A percentile compares a stretch with the other conserved stretches of the same genome.
Evolutionary conservation across 2,329 filamentous ascomycete genomes (phyloP).

Genomic region (Colletotrichum sp.): DNA sequence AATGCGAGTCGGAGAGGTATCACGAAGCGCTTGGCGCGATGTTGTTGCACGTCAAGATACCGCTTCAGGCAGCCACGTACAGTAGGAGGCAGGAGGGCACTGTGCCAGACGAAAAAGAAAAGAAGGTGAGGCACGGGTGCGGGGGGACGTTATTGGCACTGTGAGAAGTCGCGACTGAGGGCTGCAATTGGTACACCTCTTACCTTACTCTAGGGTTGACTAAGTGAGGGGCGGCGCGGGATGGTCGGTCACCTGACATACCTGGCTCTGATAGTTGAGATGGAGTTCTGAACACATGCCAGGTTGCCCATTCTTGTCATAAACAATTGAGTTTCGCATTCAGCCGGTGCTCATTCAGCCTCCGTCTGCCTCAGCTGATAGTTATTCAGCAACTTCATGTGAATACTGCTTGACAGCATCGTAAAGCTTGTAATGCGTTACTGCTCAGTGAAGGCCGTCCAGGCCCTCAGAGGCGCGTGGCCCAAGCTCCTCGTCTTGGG

Average conservation of each 20-base stretch:
- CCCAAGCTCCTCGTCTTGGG: neutral
- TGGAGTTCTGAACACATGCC: neutral
- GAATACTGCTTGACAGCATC: neutral
- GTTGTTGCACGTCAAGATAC: neutral
- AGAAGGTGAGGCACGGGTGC: neutral
- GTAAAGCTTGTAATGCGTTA: neutral
- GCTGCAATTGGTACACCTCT: no score
- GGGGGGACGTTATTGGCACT: neutral
- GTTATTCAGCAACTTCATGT: neutral
- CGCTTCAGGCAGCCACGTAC: conserved; percentile 16
- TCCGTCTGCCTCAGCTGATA: neutral
- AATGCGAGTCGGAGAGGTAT: neutral
- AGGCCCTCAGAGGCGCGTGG: neutral
- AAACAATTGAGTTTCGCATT: neutral
- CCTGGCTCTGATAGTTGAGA: neutral
- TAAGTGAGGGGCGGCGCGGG: neutral
- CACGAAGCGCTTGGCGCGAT: neutral
- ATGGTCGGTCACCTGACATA: neutral
- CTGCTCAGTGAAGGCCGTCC: neutral
- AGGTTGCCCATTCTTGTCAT: neutral
- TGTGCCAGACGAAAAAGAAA: neutral
- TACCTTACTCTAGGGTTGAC: no score
- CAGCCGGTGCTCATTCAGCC: neutral
- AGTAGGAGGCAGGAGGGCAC: neutral
- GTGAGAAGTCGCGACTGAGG: neutral